Base-by-base conservation (phyloP, 2,329 filamentous ascomycete genomes). In the Cordyceps javanica region DNA sequence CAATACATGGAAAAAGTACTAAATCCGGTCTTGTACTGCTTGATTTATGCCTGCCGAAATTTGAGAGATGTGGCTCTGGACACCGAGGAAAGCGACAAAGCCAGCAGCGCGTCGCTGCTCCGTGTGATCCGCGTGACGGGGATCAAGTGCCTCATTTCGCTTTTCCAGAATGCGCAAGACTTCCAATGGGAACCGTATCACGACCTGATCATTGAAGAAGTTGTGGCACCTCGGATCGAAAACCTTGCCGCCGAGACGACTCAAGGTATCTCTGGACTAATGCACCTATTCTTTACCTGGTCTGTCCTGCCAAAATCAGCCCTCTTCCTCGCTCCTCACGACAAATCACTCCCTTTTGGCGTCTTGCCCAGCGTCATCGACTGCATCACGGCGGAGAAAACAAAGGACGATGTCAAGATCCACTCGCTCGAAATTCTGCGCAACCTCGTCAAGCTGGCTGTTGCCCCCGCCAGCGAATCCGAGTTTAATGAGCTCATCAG, bases 221-320 rank as follows among this genome's bases (percentile, higher is more conserved):
- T 95, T 26, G 79, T 99, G 46, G 84, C 83, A 53, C 90, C 90
- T 19, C 82, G 91, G 62, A 76, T 97, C 19, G 82, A 87, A 2
- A 90, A 89, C 58, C 82, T 99, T 55, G 84, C 91, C 0, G 78
- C 82, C 5, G 94, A 99, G 73, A 96, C 90, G 44, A 89, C 91
- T 0, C 92, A 99, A 68, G 90, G 91, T 14, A 79, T 97, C 8
- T 97, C 94, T 3, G 89, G 87, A 16, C 82, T 91, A 41, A 80
- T 97, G 60, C 86, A 87, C 61, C 77, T 99, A 5, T 85, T 99
- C 61, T 85, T 84, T 3, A 89, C 88, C 1, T 96, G 93, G 89
- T 87, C 90, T 3, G 81, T 82, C 59, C 80, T 87, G 23, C 77
- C 83, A 0, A 80, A 78, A 60, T 87, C 85, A 1, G 85, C 87